These are phyloP conservation scores for Globisporangium recalcitrans DNA, from an alignment of 352 stramenopile genomes.

Conservation along the genomic window DNA sequence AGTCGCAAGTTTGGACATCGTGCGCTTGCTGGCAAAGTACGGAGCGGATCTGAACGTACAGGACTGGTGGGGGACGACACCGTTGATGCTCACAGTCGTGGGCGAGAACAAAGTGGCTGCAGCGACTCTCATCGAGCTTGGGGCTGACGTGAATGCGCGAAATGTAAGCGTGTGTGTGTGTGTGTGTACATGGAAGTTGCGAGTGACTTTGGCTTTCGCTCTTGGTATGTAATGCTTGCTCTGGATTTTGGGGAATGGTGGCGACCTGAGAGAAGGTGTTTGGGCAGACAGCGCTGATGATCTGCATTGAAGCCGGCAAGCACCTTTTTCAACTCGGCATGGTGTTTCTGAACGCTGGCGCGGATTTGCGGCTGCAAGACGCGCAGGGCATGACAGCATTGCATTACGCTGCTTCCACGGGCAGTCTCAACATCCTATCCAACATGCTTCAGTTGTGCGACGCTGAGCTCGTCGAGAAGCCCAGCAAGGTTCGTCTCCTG, in stretches of 20 bases:
- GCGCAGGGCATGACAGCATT: slow-evolving; percentile 68
- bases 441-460: slow-evolving; percentile 67
- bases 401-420: slow-evolving; percentile 56
- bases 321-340: slow-evolving; percentile 68
- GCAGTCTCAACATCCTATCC: slow-evolving; percentile 53
- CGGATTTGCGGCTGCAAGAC: slow-evolving; percentile 54
- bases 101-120: slow-evolving; percentile 57
- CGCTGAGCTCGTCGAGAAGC: slow-evolving; percentile 42
- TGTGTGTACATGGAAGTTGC: no score
- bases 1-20: slow-evolving; percentile 66
- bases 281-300: slow-evolving; percentile 67
- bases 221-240: no score
- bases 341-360: slow-evolving; percentile 65
- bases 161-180: slow-evolving; percentile 34
- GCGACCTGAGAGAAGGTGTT: slow-evolving; percentile 44
- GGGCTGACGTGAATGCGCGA: slow-evolving; percentile 54
- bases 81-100: slow-evolving; percentile 74
- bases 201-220: no score
- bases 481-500: slow-evolving; percentile 38
- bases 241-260: no score
- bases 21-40: slow-evolving; percentile 73
- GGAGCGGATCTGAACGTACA: slow-evolving; percentile 67
- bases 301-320: slow-evolving; percentile 52
- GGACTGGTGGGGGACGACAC: slow-evolving; percentile 72
- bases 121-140: slow-evolving; percentile 64